Evolutionary conservation across 106 monocot species (phyloP).

Genomic region (Allium fistulosum): DNA sequence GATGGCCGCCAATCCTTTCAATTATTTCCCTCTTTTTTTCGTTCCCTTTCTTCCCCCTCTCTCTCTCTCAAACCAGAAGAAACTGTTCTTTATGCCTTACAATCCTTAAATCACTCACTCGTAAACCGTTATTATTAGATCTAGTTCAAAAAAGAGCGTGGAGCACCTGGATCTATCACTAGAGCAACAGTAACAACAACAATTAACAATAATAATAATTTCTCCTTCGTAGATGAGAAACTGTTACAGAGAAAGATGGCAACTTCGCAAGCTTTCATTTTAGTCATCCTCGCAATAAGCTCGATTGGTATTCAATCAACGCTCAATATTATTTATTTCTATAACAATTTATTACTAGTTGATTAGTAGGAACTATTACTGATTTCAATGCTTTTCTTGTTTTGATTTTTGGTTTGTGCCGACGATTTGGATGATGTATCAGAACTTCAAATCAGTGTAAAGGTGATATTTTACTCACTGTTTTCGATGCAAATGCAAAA

Average conservation of each 20-base stretch:
- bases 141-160: too few relatives aligned
- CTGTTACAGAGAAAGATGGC: not conserved
- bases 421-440: not conserved
- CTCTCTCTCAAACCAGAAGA: too few relatives aligned
- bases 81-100: too few relatives aligned
- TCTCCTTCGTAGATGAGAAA: not conserved
- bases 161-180: too few relatives aligned
- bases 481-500: not conserved
- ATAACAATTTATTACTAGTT: not conserved
- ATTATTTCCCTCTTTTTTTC: too few relatives aligned
- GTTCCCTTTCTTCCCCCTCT: too few relatives aligned
- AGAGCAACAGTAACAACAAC: too few relatives aligned
- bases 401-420: not conserved
- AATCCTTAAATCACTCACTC: too few relatives aligned
- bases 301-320: not conserved
- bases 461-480: not conserved
- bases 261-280: not conserved
- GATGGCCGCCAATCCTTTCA: too few relatives aligned
- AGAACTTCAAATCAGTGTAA: conserved; percentile 1
- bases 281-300: not conserved
- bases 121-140: too few relatives aligned
- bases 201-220: too few relatives aligned
- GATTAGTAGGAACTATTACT: not conserved
- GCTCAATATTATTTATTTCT: not conserved
- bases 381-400: not conserved